A percentile compares a stretch with the other conserved stretches of the same genome.
phyloP scores from a whole-genome alignment of 2,329 filamentous ascomycete genomes.

The Ustilaginoidea virens region DNA sequence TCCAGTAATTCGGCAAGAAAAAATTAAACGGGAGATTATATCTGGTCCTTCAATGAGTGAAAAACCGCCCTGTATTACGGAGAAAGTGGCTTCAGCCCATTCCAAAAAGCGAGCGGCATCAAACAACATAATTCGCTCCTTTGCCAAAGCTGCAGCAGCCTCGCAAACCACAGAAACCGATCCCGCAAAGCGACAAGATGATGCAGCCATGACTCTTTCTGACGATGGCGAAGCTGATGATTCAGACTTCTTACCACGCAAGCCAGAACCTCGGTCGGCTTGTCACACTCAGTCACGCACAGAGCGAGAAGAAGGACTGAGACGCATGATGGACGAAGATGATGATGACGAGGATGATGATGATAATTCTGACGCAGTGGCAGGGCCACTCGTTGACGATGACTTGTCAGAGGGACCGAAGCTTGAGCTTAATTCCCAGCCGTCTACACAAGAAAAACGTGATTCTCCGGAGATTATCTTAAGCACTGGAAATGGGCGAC shows the following conservation, averaged over 20 bases:
- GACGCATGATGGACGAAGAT: slow-evolving; percentile 30
- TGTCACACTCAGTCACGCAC: slow-evolving; percentile 15
- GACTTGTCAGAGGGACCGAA: slow-evolving; percentile 25
- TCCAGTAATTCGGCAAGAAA: background rate
- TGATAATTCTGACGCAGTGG: slow-evolving; percentile 8
- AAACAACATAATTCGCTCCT: slow-evolving; percentile 59
- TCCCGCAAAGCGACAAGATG: slow-evolving; percentile 15
- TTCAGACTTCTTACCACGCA: slow-evolving; percentile 15
- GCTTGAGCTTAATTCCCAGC: slow-evolving; percentile 21
- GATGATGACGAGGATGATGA: slow-evolving; percentile 29
- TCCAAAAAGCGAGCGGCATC: slow-evolving; percentile 42
- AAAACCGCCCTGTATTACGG: too few species aligned
- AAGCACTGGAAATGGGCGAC: slow-evolving; percentile 41
- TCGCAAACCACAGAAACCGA: slow-evolving; percentile 32
- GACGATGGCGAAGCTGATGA: slow-evolving; percentile 26
- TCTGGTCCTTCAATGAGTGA: too few species aligned
- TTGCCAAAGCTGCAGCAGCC: slow-evolving; percentile 43
- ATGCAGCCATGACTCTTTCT: slow-evolving; percentile 16
- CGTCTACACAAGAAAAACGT: slow-evolving; percentile 21
- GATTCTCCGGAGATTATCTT: slow-evolving; percentile 37
- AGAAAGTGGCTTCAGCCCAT: too few species aligned
- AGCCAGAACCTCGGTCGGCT: slow-evolving; percentile 10
- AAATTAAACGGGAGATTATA: background rate
- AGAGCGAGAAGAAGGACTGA: slow-evolving; percentile 22
- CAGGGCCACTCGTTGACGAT: too few species aligned